These are phyloP conservation scores for Aphanomyces astaci DNA, from an alignment of 352 stramenopile species.

Conservation along the genomic window DNA sequence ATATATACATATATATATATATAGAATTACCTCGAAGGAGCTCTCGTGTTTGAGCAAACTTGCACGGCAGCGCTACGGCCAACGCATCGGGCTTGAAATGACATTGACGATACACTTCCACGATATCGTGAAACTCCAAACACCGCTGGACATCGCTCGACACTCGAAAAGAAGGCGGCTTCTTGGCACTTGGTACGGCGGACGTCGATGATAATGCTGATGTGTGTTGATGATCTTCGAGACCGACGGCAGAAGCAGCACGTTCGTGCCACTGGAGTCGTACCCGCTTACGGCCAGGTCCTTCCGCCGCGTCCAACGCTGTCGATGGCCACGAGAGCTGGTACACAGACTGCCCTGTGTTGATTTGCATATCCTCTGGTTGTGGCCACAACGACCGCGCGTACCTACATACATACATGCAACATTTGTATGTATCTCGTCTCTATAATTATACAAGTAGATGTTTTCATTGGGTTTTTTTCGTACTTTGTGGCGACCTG, in stretches of 20 bases:
- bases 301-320: constrained; percentile 41
- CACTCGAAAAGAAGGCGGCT: neutral
- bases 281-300: constrained; percentile 42
- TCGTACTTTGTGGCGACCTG: neutral
- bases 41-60: constrained; percentile 15
- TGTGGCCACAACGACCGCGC: neutral
- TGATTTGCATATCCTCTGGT: neutral
- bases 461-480: too few species aligned
- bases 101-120: constrained; percentile 41
- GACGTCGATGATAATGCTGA: too few species aligned
- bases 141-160: constrained; percentile 2
- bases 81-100: constrained; percentile 26
- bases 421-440: too few species aligned
- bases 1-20: neutral
- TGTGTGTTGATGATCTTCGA: too few species aligned
- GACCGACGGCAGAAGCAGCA: too few species aligned
- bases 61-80: too few species aligned
- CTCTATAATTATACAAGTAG: too few species aligned
- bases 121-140: constrained; percentile 49
- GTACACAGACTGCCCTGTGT: neutral
- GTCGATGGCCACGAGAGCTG: constrained; percentile 2
- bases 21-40: constrained; percentile 3
- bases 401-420: neutral
- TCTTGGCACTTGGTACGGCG: too few species aligned
- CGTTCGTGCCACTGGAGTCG: constrained; percentile 30